Evolutionary conservation across 192 early-diverging fungal species (phyloP).

Genomic region (Backusella psychrophila): DNA sequence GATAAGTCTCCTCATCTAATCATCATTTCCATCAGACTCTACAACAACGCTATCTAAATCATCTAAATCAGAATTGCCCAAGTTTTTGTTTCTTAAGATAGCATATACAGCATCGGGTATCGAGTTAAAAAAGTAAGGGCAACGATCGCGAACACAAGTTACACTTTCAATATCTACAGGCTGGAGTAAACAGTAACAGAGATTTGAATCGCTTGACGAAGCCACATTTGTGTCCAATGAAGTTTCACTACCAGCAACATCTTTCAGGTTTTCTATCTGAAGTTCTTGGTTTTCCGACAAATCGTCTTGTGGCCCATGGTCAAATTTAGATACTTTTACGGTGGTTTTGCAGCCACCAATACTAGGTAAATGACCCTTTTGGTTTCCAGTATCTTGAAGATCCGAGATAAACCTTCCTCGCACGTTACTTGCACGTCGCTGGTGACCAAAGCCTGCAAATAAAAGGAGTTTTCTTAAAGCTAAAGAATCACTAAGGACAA

Average conservation of each 20-base stretch:
- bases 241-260: neutral
- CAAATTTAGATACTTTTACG: neutral
- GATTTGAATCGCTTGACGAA: neutral
- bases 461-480: constrained; percentile 18
- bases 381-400: neutral
- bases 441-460: constrained; percentile 29
- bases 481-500: constrained; percentile 9
- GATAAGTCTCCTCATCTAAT: neutral
- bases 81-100: neutral
- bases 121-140: constrained; percentile 30
- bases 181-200: neutral
- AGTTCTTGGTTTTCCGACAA: neutral
- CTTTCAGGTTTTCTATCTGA: neutral
- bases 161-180: neutral
- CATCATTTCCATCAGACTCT: neutral
- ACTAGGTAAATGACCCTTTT: neutral
- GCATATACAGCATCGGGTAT: constrained; percentile 26
- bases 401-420: constrained; percentile 14
- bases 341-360: neutral
- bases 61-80: neutral
- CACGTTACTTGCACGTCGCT: neutral
- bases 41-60: neutral
- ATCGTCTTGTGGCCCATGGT: neutral
- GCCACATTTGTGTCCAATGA: neutral
- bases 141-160: constrained; percentile 19